Base-by-base conservation (phyloP, 768 basidiomycete species). In the Termitomyces sp. region DNA sequence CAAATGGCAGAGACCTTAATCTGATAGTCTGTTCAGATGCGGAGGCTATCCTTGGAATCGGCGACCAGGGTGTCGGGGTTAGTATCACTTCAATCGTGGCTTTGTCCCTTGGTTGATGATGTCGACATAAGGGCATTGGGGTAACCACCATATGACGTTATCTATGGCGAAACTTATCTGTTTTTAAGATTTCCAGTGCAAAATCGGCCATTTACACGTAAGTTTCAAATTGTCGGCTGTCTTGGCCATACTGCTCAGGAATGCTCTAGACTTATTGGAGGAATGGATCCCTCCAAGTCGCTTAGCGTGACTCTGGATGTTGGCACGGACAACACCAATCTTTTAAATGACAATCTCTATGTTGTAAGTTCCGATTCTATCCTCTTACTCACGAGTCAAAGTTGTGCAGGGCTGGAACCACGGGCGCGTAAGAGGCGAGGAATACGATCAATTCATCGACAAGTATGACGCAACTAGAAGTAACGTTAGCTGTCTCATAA, bases 11-110 rank as follows among this genome's bases (percentile, higher is more conserved):
- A 26, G 72, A 84, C 26, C 81, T 94, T 53, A 87, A 93, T 57
- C 74, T 94, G 22, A 77, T 95, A 49, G 90, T 94, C 24, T 86
- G 87, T 53, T 88, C 90, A 0, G 93, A 95, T 65, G 82, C 86
- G 4, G 91, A 93, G 62, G 88, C 89, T 0, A 93, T 94, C 56
- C 73, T 95, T 10, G 93, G 93, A 15, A 80, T 80, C 49, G 78
- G 78, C 1, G 78, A 80, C 64, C 78, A 80, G 59, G 78, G 92
- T 54, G 90, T 93, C 70, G 88, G 74, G 67, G 85, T 56, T 12
- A 51, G 55, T 79, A 63, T 50, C 62, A 10, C 11, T 34, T 19
- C 11, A 9, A 7, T 45, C 56, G 43, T 30, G 34, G 0, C 11
- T 34, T 56, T 30, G 21, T 19, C 11, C 24, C 12, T 30, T 21